Evolutionary conservation across 2,329 filamentous ascomycete species (phyloP), one percentile per base, ranked within the genome.

Genomic region (Pestalotiopsis sp.): DNA sequence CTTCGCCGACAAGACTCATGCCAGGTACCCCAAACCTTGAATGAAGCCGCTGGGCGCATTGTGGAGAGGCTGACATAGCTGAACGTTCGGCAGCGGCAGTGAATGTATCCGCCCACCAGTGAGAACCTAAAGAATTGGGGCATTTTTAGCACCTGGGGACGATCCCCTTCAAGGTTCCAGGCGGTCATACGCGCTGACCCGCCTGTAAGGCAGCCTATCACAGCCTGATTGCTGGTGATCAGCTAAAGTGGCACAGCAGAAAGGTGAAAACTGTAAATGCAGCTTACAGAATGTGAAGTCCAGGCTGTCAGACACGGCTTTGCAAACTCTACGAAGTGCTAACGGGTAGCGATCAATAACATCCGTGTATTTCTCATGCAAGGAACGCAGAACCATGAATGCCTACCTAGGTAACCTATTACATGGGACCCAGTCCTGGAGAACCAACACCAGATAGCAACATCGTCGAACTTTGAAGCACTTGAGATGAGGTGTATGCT

Each of bases 181-280:
- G 40, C 4, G 17, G 40, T 25, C 36, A 40, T 25, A 17, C 12
- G 60, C 12, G 20, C 12, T 14, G 13, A 36, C 11, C 61, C 61
- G 40, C 61, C 61, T 49, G 61, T 64, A 64, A 64, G 61, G 61
- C 57, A 23, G 25, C 57, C 57, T 59, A 59, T 59, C 27, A 59
- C n/a, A 52, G 17, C 45, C 7, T 7, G 4, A 20, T n/a, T 52
- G 45, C 17, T n/a, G 45, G 5, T 23, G 17, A 52, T n/a, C 45
- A 56, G 31, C 31, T 2, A 36, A 31, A 36, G 31, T 36, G 57
- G 27, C 57, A 27, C 57, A 27, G 27, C 27, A 6, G 45, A 52
- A 52, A 20, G 3, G 45, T 52, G 9, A 52, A 52, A 17, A 36
- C 31, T 36, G 31, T 36, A 36, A 36, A 36, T 36, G 31, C 31